Evolutionary conservation across 805 yeast genomes (phyloP).

Genomic region (Metschnikowia chrysomelidarum): DNA sequence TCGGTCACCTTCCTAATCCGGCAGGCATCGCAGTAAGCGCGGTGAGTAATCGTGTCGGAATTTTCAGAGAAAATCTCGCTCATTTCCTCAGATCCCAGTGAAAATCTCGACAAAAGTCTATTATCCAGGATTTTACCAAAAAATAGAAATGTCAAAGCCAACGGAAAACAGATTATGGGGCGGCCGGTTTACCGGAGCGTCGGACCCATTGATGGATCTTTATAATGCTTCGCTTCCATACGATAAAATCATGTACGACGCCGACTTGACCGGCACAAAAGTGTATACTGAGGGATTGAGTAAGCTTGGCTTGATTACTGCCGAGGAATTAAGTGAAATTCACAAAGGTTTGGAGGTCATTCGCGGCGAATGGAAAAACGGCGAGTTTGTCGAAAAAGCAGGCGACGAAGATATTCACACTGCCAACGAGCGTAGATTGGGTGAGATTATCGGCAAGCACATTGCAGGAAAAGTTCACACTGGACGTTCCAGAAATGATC

Average conservation of each 20-base stretch:
- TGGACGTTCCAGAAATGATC: constrained; percentile 98
- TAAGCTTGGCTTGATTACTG: constrained; percentile 71
- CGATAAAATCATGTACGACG: constrained; percentile 91
- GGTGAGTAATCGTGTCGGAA: constrained; percentile 23
- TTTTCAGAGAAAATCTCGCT: constrained; percentile 5
- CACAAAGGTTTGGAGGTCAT: constrained; percentile 78
- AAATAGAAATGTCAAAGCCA: constrained; percentile 34
- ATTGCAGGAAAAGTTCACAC: constrained; percentile 98
- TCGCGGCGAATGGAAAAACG: constrained; percentile 76
- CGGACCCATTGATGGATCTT: constrained; percentile 96
- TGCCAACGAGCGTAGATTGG: constrained; percentile 96
- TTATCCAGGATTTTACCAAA: not conserved
- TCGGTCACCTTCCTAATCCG: constrained; percentile 11
- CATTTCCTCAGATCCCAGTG: too few species aligned
- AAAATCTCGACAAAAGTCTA: not conserved
- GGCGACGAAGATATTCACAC: constrained; percentile 99
- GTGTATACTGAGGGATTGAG: constrained; percentile 87
- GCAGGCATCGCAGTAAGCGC: constrained; percentile 21
- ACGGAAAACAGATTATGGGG: constrained; percentile 90
- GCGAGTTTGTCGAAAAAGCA: constrained; percentile 66
- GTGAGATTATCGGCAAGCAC: constrained; percentile 89
- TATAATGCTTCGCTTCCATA: constrained; percentile 97
- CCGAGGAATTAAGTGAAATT: constrained; percentile 72
- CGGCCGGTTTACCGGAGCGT: constrained; percentile 95
- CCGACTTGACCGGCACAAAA: constrained; percentile 90